phyloP scores from a whole-genome alignment of 2,329 filamentous ascomycete genomes.

The Neurospora sp. region DNA sequence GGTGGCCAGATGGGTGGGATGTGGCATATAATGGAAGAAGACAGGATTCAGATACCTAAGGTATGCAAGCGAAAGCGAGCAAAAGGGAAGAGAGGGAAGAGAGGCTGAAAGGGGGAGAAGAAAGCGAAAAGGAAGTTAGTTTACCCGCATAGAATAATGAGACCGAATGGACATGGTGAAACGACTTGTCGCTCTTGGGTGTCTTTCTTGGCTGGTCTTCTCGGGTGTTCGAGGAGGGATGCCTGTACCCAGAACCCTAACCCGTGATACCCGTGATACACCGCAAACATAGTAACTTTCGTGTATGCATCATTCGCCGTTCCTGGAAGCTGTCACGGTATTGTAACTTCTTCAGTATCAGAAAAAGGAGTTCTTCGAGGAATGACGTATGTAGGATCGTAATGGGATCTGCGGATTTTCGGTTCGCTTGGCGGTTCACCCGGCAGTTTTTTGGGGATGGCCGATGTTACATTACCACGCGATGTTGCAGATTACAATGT shows the following conservation, averaged over 20 bases:
- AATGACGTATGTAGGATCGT: neutral
- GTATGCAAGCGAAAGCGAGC: neutral
- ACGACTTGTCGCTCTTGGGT: neutral
- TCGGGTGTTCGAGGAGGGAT: neutral
- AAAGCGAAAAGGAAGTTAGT: neutral
- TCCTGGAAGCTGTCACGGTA: neutral
- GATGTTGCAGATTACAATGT: neutral
- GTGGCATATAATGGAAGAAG: neutral
- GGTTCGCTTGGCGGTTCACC: too few species aligned
- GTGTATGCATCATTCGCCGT: neutral
- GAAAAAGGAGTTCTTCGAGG: neutral
- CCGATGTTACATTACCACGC: neutral
- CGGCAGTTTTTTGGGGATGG: neutral
- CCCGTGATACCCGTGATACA: neutral
- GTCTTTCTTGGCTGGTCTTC: too few species aligned
- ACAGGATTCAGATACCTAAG: neutral
- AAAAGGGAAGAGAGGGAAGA: neutral
- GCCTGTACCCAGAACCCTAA: neutral
- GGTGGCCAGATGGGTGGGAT: neutral
- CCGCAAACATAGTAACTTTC: accelerated
- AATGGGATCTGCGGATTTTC: neutral
- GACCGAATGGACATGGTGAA: neutral
- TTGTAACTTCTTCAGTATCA: neutral
- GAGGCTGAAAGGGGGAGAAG: too few species aligned
- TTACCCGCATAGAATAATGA: neutral